Evolutionary conservation across 768 basidiomycete species (phyloP), one percentile per base, ranked within the genome.

Genomic region (Boletus insuetus): DNA sequence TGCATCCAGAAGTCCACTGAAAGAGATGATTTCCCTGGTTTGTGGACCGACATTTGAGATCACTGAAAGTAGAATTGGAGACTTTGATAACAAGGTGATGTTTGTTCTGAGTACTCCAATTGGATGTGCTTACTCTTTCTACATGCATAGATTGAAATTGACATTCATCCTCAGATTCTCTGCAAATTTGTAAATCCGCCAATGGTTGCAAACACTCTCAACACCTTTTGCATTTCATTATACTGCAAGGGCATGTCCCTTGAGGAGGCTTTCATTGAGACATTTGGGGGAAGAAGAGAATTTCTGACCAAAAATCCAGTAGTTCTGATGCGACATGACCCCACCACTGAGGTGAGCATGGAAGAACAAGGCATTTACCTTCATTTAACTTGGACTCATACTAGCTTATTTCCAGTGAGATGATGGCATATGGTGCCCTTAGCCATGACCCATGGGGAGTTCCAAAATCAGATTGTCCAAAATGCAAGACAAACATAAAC

Each of bases 381-480:
- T 31, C 46, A 24, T 3, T 24, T 49, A n/a, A 39, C 24, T 26
- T 29, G 17, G 16, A 39, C 24, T 24, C 5, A 5, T 24, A 3
- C 37, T 24, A 24, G 24, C 24, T 24, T 0, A 24, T 24, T 24
- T 24, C 24, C 24, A 24, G 24, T 6, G 4, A 34, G 31, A 34
- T 32, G 10, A 24, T 55, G 43, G 37, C 9, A 16, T 55, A 55
- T 13, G 54, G 44, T 17, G 8, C 54, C 7, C 22, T 55, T 2
- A 55, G 38, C 16, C 54, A 55, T 6, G 6, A 34, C 29, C 49
- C 43, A 19, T 55, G 38, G 49, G 54, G 54, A 34, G 20, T 55
- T 4, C 43, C 54, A 0, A 55, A 55, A 29, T 49, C 49, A 3
- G 1, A 22, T 2, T 55, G 54, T 6, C 48, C 37, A 1, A 24